Base-by-base conservation (phyloP, 805 yeast genomes). In the Saccharomyces mikatae region DNA sequence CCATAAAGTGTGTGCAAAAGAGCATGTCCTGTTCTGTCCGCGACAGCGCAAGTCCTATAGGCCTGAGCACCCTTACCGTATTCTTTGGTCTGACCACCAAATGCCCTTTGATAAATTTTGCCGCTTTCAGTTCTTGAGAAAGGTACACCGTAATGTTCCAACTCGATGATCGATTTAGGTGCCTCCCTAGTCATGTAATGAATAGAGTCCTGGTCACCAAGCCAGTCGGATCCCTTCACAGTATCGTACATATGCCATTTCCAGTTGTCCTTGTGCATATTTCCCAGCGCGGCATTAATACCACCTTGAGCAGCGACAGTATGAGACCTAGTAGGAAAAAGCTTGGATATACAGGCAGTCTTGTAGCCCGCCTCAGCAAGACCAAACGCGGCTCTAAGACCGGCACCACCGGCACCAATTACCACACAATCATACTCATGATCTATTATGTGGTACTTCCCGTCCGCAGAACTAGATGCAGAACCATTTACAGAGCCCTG, bases 251-350 rank as follows among this genome's bases (percentile, higher is more conserved):
- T 91, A 75, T 92, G 99, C 97, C 98, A 94, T 74, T 89, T 96
- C 99, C 99, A 92, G 78, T 91, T 91, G 74, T 92, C 99, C 64
- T 82, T 80, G 78, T 94, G 98, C 96, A 92, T 92, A 80, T 92
- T 92, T 64, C 98, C 99, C 61, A 92, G 80, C 30, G 99, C 99
- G 63, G 98, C 99, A 69, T 92, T 92, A 75, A 92, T 94, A 78
- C 99, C 99, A 76, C 99, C 99, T 76, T 92, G 99, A 51, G 99
- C 99, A 56, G 98, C 98, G 51, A 92, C 99, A 22, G 99, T 92
- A 72, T 92, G 99, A 21, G 97, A 91, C 76, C 99, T 87, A 30
- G 99, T 92, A 54, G 98, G 99, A 80, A 92, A 92, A 66, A 92
- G 82, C 76, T 92, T 92, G 61, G 97, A 86, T 64, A 92, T 83